Conservation (phyloP, 2,329 filamentous ascomycete species). For the Geosmithia putterillii region DNA sequence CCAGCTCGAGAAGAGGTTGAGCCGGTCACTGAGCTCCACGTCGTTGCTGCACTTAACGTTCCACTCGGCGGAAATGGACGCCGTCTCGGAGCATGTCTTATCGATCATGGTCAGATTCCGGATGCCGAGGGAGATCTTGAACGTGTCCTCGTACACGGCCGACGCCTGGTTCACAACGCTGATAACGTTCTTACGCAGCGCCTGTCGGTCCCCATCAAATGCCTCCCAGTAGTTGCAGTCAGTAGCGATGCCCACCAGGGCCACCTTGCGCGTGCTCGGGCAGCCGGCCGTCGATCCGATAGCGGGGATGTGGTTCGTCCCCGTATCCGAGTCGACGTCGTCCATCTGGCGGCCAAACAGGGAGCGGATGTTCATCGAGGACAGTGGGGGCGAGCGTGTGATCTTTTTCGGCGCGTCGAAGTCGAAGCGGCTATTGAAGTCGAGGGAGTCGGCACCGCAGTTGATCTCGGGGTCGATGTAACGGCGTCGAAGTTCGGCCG, state of each 20-base stretch:
- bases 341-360: conserved; percentile 69
- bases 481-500: conserved; percentile 32
- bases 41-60: conserved; percentile 61
- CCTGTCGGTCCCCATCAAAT: conserved; percentile 53
- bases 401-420: conserved; percentile 34
- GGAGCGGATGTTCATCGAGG: conserved; percentile 16
- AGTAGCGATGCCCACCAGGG: conserved; percentile 80
- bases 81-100: conserved; percentile 57
- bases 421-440: conserved; percentile 69
- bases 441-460: conserved; percentile 65
- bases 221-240: conserved; percentile 77
- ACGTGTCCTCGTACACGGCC: conserved; percentile 74
- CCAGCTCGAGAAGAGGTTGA: conserved; percentile 86
- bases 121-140: conserved; percentile 89
- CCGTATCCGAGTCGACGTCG: conserved; percentile 54
- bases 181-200: conserved; percentile 63
- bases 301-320: conserved; percentile 59
- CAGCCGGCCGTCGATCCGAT: conserved; percentile 82
- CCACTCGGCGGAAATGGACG: conserved; percentile 62
- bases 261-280: conserved; percentile 80
- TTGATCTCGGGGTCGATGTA: conserved; percentile 26
- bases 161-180: conserved; percentile 77
- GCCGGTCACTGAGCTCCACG: conserved; percentile 58
- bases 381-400: not conserved
- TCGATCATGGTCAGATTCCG: conserved; percentile 74